Evolutionary conservation across 1,284 basidiomycete genomes (phyloP), one percentile per base, ranked within the genome.

Genomic region (Waitea zeae): DNA sequence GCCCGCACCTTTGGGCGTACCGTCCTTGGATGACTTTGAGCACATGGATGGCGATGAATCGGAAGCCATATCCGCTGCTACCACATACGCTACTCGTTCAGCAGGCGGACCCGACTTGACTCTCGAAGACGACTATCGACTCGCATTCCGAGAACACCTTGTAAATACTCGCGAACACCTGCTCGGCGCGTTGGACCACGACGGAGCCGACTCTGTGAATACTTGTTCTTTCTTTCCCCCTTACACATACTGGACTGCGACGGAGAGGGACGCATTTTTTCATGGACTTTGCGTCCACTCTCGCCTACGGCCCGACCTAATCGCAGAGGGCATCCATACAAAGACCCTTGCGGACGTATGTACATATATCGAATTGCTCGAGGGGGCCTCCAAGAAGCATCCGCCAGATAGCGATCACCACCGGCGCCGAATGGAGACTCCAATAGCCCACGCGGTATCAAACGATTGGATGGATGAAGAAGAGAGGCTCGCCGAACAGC

Each of bases 211-310:
- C 0, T 50, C 64, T 3, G n/a, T n/a, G n/a, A n/a, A n/a, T n/a
- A n/a, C n/a, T n/a, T n/a, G n/a, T n/a, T 65, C 67, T 2, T 62
- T 57, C 44, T 42, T 62, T 31, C 50, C 59, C 0, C 65, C 67
- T 3, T 51, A 56, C 12, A 58, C 61, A 7, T 57, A 57, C 39
- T 89, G 84, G 84, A 69, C 70, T 3, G 45, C 61, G 0, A 41
- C 52, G 5, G 83, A 89, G 47, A 80, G 80, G 44, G 57, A 67
- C 11, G 42, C 48, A 0, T 84, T 89, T 53, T 88, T 86, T 46
- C 74, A 69, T 44, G 67, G 62, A 0, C 51, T 84, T 12, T 48
- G 59, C 12, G 49, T 69, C 0, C 60, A 77, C 49, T 83, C 79
- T n/a, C 64, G 75, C 15, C 54, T 71, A 13, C 58, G 77, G 14